Evolutionary conservation across 805 yeast species (phyloP), one percentile per base, ranked within the genome.

Genomic region (Starmerella cellae): DNA sequence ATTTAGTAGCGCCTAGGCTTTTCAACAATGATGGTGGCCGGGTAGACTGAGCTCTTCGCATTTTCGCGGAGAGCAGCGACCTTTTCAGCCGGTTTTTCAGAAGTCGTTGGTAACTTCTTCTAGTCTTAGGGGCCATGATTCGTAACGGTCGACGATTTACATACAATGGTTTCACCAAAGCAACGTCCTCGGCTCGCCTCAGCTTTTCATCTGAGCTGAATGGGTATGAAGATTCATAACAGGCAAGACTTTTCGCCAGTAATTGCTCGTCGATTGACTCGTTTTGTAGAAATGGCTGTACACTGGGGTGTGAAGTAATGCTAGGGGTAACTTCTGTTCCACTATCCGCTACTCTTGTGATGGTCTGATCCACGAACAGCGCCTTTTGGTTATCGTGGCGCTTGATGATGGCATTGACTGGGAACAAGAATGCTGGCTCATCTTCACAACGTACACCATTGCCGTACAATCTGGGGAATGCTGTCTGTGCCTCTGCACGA

Each of bases 41-140:
- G 26, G 65, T 63, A 2, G 67, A 63, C 8, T 60, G 61, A 14
- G 59, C 57, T 19, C 66, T 67, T 24, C 26, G 41, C n/a, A 33
- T 2, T 18, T 30, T 37, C 8, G 22, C 8, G 2, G 41, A 16
- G 44, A 77, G 82, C 23, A 91, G 64, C 43, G 77, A 81, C 57
- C 82, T 83, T 38, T 77, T 64, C 3, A 88, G 87, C 53, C 73
- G 64, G 2, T 71, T 68, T 56, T 91, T 91, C 42, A 93, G 61
- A n/a, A 91, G 66, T 58, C 84, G 83, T 58, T 91, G 97, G 57
- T 87, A 80, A 0, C 97, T 87, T 1, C 85, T 74, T 33, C 87
- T 71, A 0, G 82, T 84, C 57, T 91, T 91, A 8, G 76, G 71
- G 0, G 87, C 85, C 42, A 71, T 68, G 13, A 64, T 62, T 8